Base-by-base conservation (phyloP, 2,329 filamentous ascomycete genomes). In the Apiospora phragmitis region DNA sequence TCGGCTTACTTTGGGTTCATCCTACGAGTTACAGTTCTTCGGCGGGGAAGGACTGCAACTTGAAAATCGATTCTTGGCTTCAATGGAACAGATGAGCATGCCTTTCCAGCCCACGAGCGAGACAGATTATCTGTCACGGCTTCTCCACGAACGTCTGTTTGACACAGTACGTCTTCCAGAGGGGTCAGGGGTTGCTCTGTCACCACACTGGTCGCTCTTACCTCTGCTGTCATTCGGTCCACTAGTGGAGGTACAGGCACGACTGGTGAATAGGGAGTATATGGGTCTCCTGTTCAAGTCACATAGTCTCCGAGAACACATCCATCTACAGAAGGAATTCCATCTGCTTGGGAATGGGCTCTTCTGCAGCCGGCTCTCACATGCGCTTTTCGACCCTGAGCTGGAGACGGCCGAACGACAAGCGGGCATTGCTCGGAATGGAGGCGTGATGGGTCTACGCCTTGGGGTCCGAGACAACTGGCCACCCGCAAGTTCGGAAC, bases 401-500 rank as follows among this genome's bases (percentile, higher is more conserved):
- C 87, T 96, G 67, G 91, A 93, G 75, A 93, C 92, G 35, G 92
- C 94, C 3, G 94, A 97, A 78, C 87, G 92, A 59, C 89, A 89
- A 67, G 84, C 88, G 24, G 93, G 94, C 3, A 85, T 91, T 42
- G 89, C 93, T 62, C 88, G 91, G 11, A 89, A 89, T 65, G 91
- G 93, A 67, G 88, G 91, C 71, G 84, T 89, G 18, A 95, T 97
- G 86, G 95, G 96, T 0, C 85, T 98, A 51, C 92, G 94, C 51
- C 85, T 98, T 0, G 93, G 93, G n/a, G 90, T 89, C 2, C 89
- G 94, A 76, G 90, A 93, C 70, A 93, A 87, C 42, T 98, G 96
- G 96, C 96, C 96, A 35, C 96, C 96, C 5, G 94, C 94, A 32
- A 97, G 93, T 79, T 98, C 95, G 0, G 96, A 98, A 79, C 83